A percentile compares a stretch with the other conserved stretches of the same genome.
Conservation (phyloP, 2,329 filamentous ascomycete genomes). For the Paraconiothyrium sp. region DNA sequence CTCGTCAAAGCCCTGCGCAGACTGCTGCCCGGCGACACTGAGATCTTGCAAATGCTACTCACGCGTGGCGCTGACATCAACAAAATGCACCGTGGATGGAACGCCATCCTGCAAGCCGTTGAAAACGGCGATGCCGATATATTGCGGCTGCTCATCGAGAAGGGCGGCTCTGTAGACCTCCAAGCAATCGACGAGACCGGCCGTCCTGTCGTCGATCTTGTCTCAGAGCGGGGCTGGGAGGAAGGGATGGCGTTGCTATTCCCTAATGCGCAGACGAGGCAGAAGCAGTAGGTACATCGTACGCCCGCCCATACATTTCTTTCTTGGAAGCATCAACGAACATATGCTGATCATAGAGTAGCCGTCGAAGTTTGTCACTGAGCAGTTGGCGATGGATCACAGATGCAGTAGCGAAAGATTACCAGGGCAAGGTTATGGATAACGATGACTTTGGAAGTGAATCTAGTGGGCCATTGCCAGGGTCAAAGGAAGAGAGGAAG, state of each 20-base stretch:
- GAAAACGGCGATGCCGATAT: constrained; percentile 48
- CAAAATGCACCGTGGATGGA: constrained; percentile 56
- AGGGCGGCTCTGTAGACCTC: constrained; percentile 44
- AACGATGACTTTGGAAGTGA: constrained; percentile 9
- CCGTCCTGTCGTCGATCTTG: constrained; percentile 43
- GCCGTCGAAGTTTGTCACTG: constrained; percentile 15
- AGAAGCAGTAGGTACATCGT: constrained; percentile 26
- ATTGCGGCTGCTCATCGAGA: constrained; percentile 45
- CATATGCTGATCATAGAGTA: background rate
- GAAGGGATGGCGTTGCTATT: constrained; percentile 46
- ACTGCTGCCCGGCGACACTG: constrained; percentile 66
- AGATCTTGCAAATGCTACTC: constrained; percentile 71
- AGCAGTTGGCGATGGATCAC: constrained; percentile 23
- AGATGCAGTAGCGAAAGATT: constrained; percentile 15
- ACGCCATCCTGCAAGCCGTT: constrained; percentile 46
- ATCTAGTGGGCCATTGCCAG: constrained; percentile 17
- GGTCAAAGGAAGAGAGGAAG: constrained; percentile 6
- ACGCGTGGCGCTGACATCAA: constrained; percentile 73
- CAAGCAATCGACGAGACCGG: constrained; percentile 42
- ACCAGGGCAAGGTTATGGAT: constrained; percentile 4
- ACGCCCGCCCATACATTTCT: background rate
- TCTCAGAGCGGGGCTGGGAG: constrained; percentile 49
- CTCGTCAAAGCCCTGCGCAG: constrained; percentile 74
- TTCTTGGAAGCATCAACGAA: background rate
- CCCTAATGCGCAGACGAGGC: constrained; percentile 25